These are phyloP conservation scores for Myxozyma neglecta DNA, from an alignment of 805 yeast species.

Conservation along the genomic window DNA sequence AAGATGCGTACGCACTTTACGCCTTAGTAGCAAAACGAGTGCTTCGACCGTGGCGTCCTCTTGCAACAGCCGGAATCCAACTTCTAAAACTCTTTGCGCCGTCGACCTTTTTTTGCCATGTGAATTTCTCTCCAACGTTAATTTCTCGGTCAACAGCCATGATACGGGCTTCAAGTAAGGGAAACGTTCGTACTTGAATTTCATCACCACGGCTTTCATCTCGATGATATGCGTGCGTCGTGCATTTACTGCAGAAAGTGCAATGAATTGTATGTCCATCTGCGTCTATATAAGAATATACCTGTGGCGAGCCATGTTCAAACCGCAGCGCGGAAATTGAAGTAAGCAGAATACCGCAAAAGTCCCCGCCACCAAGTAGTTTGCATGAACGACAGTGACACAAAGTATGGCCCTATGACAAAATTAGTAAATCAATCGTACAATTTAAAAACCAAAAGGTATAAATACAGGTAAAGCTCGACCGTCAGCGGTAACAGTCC, in stretches of 20 bases:
- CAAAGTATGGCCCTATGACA: conserved; percentile 25
- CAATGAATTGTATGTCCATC: conserved; percentile 23
- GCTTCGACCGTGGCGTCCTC: conserved; percentile 16
- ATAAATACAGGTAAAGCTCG: conserved; percentile 23
- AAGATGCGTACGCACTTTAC: neutral
- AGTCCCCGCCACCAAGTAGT: conserved; percentile 30
- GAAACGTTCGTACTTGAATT: conserved; percentile 29
- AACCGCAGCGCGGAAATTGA: conserved; percentile 27
- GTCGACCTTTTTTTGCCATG: conserved; percentile 30
- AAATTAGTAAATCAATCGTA: neutral
- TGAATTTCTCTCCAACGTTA: conserved; percentile 26
- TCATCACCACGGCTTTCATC: conserved; percentile 31
- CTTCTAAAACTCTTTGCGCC: conserved; percentile 23
- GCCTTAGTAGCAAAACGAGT: conserved; percentile 1
- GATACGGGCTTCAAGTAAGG: conserved; percentile 23
- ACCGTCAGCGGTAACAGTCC: conserved; percentile 28
- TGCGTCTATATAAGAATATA: conserved; percentile 23
- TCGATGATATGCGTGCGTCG: conserved; percentile 32
- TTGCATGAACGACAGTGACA: conserved; percentile 31
- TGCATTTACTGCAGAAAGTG: conserved; percentile 30
- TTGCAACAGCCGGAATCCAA: conserved; percentile 25
- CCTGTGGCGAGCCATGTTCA: conserved; percentile 25
- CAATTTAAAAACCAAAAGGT: neutral
- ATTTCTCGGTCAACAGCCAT: conserved; percentile 31
- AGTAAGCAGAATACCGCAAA: conserved; percentile 28